Conservation (phyloP, 768 basidiomycete species). For the Candolleomyces aberdarensis region DNA sequence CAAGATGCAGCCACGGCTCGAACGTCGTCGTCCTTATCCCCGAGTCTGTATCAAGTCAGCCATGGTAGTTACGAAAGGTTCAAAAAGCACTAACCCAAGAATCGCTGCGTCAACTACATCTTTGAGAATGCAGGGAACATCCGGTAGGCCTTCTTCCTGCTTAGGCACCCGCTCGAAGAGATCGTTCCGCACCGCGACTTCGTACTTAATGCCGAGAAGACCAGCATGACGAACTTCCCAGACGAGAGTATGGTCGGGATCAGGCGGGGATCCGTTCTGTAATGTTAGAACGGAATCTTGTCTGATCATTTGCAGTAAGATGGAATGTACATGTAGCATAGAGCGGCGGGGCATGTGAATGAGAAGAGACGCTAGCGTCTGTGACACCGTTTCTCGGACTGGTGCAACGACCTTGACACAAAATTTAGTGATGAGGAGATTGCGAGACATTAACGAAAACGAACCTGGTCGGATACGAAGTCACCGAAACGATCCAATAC, state of each 20-base stretch:
- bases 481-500: conserved; percentile 98
- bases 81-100: conserved; percentile 62
- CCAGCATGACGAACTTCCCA: conserved; percentile 99
- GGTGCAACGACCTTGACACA: conserved; percentile 76
- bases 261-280: conserved; percentile 11
- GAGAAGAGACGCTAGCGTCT: conserved; percentile 87
- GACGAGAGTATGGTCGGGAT: conserved; percentile 56
- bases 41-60: conserved; percentile 48
- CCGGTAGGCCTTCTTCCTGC: conserved; percentile 33
- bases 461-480: conserved; percentile 87
- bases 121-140: conserved; percentile 52
- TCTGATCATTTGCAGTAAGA: conserved; percentile 90
- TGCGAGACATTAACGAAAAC: not conserved
- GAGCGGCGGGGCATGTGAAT: conserved; percentile 84
- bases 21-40: conserved; percentile 94
- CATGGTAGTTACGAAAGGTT: conserved; percentile 1
- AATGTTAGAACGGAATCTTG: conserved; percentile 66
- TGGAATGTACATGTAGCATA: conserved; percentile 74
- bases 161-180: conserved; percentile 52
- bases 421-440: not conserved
- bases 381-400: conserved; percentile 93
- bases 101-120: conserved; percentile 90
- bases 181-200: conserved; percentile 91
- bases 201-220: conserved; percentile 93
- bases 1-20: conserved; percentile 93